These are phyloP conservation scores for Colletotrichum viniferum DNA, from an alignment of 2,329 filamentous ascomycete species.

Conservation along the genomic window DNA sequence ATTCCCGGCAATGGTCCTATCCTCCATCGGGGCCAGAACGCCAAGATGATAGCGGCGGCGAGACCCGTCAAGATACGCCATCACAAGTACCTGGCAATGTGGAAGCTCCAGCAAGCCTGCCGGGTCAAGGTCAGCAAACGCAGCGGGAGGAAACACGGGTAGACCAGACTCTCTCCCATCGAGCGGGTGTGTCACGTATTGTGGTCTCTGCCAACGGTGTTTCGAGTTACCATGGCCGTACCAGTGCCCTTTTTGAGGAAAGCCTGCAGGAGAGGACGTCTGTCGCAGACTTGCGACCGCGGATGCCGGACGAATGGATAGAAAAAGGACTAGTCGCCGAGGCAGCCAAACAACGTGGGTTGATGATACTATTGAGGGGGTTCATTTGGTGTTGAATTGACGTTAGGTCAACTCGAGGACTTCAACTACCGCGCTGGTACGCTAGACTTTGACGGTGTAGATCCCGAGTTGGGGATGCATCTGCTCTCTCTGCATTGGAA, in stretches of 20 bases:
- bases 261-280: slow-evolving; percentile 23
- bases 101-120: background rate
- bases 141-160: background rate
- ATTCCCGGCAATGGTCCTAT: background rate
- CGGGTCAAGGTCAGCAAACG: background rate
- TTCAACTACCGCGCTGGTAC: slow-evolving; percentile 48
- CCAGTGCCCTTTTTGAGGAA: slow-evolving; percentile 53
- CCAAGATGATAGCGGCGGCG: background rate
- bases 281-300: slow-evolving; percentile 22
- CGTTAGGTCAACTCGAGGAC: slow-evolving; percentile 49
- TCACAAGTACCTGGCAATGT: background rate
- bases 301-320: slow-evolving; percentile 42
- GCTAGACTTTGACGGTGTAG: slow-evolving; percentile 60
- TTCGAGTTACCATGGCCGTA: slow-evolving; percentile 54
- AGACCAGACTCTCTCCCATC: background rate
- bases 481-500: slow-evolving; percentile 57
- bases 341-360: slow-evolving; percentile 46
- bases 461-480: slow-evolving; percentile 55
- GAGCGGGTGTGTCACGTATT: slow-evolving; percentile 36
- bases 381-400: background rate
- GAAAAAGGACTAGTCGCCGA: slow-evolving; percentile 51
- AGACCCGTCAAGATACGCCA: background rate
- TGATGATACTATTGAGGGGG: background rate
- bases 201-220: slow-evolving; percentile 43
- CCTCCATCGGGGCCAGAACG: background rate